Base-by-base conservation (phyloP, 139 green algal species). In the Auxenochlorella pyrenoidosa region DNA sequence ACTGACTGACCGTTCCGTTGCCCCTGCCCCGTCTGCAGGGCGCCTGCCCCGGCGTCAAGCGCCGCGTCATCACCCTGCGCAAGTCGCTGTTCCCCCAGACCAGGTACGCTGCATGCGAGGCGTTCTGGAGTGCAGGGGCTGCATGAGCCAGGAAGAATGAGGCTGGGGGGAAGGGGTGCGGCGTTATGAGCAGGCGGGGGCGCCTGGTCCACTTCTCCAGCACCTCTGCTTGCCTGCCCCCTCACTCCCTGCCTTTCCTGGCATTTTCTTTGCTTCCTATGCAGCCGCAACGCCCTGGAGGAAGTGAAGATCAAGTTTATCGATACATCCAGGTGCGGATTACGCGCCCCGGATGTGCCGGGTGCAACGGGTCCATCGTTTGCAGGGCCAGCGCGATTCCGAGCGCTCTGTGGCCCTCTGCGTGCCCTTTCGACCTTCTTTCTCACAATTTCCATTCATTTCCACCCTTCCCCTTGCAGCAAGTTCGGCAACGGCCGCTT, bases 401-500 rank as follows among this genome's bases (percentile, higher is more conserved):
- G n/a, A n/a, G n/a, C n/a, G n/a, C n/a, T n/a, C n/a, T n/a, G n/a
- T n/a, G n/a, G n/a, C n/a, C n/a, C n/a, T n/a, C n/a, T n/a, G n/a
- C n/a, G n/a, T n/a, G n/a, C n/a, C n/a, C n/a, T n/a, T n/a, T n/a
- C n/a, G n/a, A 71, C 28, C 28, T 71, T 71, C 22, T 68, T 68
- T 73, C 40, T 38, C n/a, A n/a, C 15, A 73, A 1, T 28, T 38
- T 21, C 72, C 16, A 28, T 24, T 1, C 38, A 1, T 24, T 22
- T 51, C 0, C 41, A 24, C 41, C 41, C 38, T 4, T 30, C n/a
- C n/a, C 30, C 94, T 88, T 36, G 60, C 60, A 95, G 92, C 89
- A 99, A 99, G 96, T 99, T 99, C 86, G 98, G 98, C 83, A 97
- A 99, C 87, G 98, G 98, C 81, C 96, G 98, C 88, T 99, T 99